Conservation (phyloP, 305 asterid genomes). For the Lippia alba region DNA sequence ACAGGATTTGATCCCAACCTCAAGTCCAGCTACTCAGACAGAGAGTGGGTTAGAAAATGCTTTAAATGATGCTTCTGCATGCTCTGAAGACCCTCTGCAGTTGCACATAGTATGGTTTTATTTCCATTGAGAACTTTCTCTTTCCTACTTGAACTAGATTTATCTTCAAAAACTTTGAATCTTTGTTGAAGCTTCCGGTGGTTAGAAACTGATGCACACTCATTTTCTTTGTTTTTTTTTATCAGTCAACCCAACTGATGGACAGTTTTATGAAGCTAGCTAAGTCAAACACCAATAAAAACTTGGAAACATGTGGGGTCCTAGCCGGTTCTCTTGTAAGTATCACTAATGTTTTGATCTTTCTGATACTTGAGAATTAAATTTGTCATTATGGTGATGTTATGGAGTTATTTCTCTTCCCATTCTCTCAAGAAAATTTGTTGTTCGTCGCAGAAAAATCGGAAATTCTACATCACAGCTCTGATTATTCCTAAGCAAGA, state of each 20-base stretch:
- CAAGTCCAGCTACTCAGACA: slow-evolving; percentile 49
- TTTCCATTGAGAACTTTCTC: slow-evolving; percentile 26
- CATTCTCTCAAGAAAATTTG: slow-evolving; percentile 9
- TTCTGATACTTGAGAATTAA: slow-evolving; percentile 27
- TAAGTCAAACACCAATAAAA: slow-evolving; percentile 80
- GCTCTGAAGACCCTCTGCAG: slow-evolving; percentile 86
- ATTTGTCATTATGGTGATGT: slow-evolving; percentile 31
- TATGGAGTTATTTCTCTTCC: slow-evolving; percentile 18
- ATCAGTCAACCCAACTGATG: slow-evolving; percentile 88
- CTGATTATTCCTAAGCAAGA: slow-evolving; percentile 98
- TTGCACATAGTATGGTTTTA: slow-evolving; percentile 78
- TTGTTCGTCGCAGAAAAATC: slow-evolving; percentile 68
- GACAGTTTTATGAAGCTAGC: slow-evolving; percentile 92
- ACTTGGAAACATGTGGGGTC: slow-evolving; percentile 94
- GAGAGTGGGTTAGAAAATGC: slow-evolving; percentile 51
- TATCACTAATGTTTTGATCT: slow-evolving; percentile 30
- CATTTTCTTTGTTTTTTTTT: slow-evolving; percentile 38
- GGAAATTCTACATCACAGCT: slow-evolving; percentile 82
- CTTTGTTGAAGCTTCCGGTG: slow-evolving; percentile 27
- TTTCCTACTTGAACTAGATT: slow-evolving; percentile 25
- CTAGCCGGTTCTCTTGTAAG: slow-evolving; percentile 97
- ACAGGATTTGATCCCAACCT: slow-evolving; percentile 76
- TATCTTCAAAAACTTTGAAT: slow-evolving; percentile 8
- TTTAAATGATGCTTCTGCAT: slow-evolving; percentile 55
- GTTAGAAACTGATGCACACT: slow-evolving; percentile 17